Conservation (phyloP, 2,329 filamentous ascomycete genomes). For the Aspergillus arachidicola region DNA sequence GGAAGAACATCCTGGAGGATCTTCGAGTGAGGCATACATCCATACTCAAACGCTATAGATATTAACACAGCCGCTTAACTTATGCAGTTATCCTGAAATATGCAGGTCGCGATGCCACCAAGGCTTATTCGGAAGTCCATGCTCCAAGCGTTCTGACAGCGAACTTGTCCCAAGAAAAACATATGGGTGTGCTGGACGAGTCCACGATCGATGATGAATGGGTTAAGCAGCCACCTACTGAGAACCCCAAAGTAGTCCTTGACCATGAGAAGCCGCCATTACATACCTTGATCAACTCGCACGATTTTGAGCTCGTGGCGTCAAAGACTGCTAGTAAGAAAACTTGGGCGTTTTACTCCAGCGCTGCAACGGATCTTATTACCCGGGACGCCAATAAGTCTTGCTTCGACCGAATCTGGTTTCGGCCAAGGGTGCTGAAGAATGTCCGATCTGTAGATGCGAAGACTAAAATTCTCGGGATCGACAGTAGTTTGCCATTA, state of each 20-base stretch:
- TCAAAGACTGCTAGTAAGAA: constrained; percentile 60
- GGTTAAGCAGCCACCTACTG: constrained; percentile 43
- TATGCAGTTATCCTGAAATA: constrained; percentile 48
- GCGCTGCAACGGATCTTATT: constrained; percentile 65
- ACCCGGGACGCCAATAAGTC: constrained; percentile 59
- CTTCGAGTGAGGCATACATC: constrained; percentile 47
- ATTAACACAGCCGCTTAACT: not conserved
- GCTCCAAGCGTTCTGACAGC: constrained; percentile 50
- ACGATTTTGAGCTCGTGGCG: constrained; percentile 64
- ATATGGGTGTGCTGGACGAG: constrained; percentile 54
- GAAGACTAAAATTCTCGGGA: constrained; percentile 58
- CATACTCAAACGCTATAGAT: not conserved
- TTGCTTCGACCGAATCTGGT: constrained; percentile 58
- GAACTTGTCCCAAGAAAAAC: constrained; percentile 47
- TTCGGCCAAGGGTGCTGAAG: constrained; percentile 61
- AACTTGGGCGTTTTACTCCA: constrained; percentile 71
- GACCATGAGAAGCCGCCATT: constrained; percentile 53
- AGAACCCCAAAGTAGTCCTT: constrained; percentile 30
- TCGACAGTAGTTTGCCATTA: constrained; percentile 57
- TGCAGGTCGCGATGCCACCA: constrained; percentile 49
- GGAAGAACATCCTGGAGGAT: constrained; percentile 64
- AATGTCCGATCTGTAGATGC: constrained; percentile 59
- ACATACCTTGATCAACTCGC: constrained; percentile 58
- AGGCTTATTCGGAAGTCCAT: constrained; percentile 49
- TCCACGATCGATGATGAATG: constrained; percentile 54